These are phyloP conservation scores for Rutstroemia sp. DNA, from an alignment of 2,329 filamentous ascomycete genomes.

Conservation along the genomic window DNA sequence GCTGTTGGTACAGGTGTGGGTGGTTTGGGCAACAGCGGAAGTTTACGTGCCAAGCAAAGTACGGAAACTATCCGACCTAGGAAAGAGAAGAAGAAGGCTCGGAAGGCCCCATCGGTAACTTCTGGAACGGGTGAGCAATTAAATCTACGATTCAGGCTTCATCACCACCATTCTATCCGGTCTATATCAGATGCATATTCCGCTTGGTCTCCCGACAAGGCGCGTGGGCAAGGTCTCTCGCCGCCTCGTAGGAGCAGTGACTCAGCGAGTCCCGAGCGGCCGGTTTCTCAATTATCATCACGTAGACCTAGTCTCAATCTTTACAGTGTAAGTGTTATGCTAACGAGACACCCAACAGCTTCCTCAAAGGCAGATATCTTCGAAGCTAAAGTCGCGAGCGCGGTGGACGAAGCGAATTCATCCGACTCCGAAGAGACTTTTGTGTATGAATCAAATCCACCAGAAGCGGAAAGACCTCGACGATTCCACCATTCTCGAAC, in stretches of 20 bases:
- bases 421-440: slow-evolving; percentile 98
- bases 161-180: slow-evolving; percentile 32
- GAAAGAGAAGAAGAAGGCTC: slow-evolving; percentile 76
- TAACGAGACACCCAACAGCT: slow-evolving; percentile 47
- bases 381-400: slow-evolving; percentile 91
- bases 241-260: slow-evolving; percentile 17
- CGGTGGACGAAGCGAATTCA: slow-evolving; percentile 91
- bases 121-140: slow-evolving; percentile 63
- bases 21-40: slow-evolving; percentile 58
- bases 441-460: slow-evolving; percentile 96
- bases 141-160: slow-evolving; percentile 31
- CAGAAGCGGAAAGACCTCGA: slow-evolving; percentile 55
- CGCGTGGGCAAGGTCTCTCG: slow-evolving; percentile 25
- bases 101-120: slow-evolving; percentile 67
- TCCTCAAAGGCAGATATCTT: slow-evolving; percentile 98
- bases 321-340: slow-evolving; percentile 36
- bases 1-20: slow-evolving; percentile 62
- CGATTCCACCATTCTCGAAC: slow-evolving; percentile 88
- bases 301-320: slow-evolving; percentile 33
- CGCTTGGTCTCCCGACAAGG: slow-evolving; percentile 15
- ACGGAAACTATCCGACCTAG: slow-evolving; percentile 93
- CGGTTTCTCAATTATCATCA: slow-evolving; percentile 26
- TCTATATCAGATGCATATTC: slow-evolving; percentile 15
- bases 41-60: slow-evolving; percentile 78
- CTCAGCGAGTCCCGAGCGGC: slow-evolving; percentile 21